phyloP scores from a whole-genome alignment of 768 basidiomycete genomes.

The Rhizopogon vulgaris region DNA sequence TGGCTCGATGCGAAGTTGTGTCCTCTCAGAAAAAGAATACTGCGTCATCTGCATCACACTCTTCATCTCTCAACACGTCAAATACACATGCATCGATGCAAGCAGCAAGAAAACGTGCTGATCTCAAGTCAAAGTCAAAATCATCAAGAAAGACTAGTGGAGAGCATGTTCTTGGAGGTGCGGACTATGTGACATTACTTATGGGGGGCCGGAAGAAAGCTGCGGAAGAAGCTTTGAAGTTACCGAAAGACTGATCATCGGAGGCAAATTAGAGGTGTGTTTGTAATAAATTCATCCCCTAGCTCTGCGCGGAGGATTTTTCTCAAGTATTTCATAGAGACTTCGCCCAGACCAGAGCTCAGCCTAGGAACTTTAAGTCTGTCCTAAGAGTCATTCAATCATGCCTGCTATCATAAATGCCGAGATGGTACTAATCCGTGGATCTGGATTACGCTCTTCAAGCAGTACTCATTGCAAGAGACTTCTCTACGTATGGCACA shows the following conservation, averaged over 20 bases:
- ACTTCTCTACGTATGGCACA: too few species aligned
- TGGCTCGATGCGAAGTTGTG: background rate
- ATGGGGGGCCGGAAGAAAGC: slow-evolving; percentile 68
- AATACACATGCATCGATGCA: slow-evolving; percentile 5
- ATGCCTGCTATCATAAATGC: background rate
- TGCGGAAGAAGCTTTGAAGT: slow-evolving; percentile 57
- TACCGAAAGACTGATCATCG: slow-evolving; percentile 30
- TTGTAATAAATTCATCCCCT: slow-evolving; percentile 46
- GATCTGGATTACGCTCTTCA: background rate
- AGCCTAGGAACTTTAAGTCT: background rate
- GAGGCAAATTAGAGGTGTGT: slow-evolving; percentile 13
- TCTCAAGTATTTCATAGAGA: slow-evolving; percentile 71
- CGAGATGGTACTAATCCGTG: background rate
- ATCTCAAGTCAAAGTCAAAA: slow-evolving; percentile 18
- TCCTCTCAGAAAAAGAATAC: slow-evolving; percentile 21
- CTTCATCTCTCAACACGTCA: slow-evolving; percentile 2
- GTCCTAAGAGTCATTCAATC: background rate
- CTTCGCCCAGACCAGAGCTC: background rate
- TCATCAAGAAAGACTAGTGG: slow-evolving; percentile 10
- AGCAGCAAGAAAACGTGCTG: slow-evolving; percentile 22
- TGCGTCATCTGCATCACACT: slow-evolving; percentile 4
- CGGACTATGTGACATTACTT: slow-evolving; percentile 71
- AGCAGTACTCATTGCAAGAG: background rate
- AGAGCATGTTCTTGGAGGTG: slow-evolving; percentile 57
- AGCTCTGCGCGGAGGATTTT: slow-evolving; percentile 55